Evolutionary conservation across 2,329 filamentous ascomycete genomes (phyloP).

Genomic region (Epichloe aotearoae): DNA sequence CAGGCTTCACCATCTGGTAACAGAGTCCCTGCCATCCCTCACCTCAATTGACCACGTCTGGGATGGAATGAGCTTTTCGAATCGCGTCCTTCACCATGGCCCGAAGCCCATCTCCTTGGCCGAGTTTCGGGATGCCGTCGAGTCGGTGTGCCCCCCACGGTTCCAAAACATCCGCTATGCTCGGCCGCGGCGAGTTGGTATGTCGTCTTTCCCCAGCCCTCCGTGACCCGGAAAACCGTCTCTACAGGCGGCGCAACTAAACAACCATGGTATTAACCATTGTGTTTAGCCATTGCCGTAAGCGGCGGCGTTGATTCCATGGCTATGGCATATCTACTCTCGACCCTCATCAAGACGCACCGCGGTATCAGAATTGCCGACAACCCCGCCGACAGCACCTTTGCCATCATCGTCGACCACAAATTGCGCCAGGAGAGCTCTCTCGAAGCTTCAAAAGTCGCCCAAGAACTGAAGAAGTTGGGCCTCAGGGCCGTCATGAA

Average conservation of each 20-base stretch:
- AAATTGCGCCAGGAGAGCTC: conserved; percentile 37
- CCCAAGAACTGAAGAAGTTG: conserved; percentile 23
- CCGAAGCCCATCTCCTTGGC: conserved; percentile 22
- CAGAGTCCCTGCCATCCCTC: too few relatives aligned
- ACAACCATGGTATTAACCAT: not conserved
- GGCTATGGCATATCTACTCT: conserved; percentile 71
- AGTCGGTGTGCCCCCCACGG: conserved; percentile 34
- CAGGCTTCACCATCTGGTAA: too few relatives aligned
- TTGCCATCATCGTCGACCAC: conserved; percentile 45
- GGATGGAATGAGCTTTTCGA: conserved; percentile 23
- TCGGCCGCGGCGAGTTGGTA: conserved; percentile 29
- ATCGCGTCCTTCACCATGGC: conserved; percentile 23
- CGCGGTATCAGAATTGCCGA: conserved; percentile 28
- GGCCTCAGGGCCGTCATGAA: conserved; percentile 17
- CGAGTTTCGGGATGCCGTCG: conserved; percentile 34
- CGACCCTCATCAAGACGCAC: conserved; percentile 25
- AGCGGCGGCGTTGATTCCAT: conserved; percentile 97
- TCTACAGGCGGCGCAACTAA: not conserved
- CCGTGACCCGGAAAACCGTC: not conserved
- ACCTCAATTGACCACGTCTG: not conserved
- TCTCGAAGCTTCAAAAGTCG: conserved; percentile 38
- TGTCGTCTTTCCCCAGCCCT: conserved; percentile 7
- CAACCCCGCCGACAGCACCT: conserved; percentile 27
- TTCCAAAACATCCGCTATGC: conserved; percentile 28
- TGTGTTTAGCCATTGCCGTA: conserved; percentile 53